Base-by-base conservation (phyloP, 2,329 filamentous ascomycete genomes). In the Ramichloridium luteum region DNA sequence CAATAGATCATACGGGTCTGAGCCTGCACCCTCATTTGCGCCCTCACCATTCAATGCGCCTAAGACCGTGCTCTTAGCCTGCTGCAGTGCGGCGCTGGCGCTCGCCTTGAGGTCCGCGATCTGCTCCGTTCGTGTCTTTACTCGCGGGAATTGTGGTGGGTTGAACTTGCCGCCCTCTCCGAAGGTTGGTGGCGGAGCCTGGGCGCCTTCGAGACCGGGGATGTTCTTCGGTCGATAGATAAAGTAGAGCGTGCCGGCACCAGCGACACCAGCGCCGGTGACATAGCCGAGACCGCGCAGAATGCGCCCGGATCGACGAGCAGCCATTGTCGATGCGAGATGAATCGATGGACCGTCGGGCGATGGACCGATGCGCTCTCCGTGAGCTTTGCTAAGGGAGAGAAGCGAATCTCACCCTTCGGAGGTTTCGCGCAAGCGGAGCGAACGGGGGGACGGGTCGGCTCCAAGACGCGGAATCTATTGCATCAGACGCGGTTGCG, bases 171-270 rank as follows among this genome's bases (percentile, higher is more conserved):
- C 78, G 43, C 77, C 74, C 41, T 75, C 68, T 44, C 73, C 74
- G 49, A 74, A 79, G 36, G 74, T 74, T 2, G 78, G 78, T 12
- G 78, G 78, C 20, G 77, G 76, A 2, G 82, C 79, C 3, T 69
- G 72, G 3, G 78, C 70, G 9, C 71, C 70, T 42, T 80, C 75
- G 42, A 67, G 69, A 31, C 79, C 79, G 28, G 78, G 78, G 38
- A 84, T 78, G 52, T 80, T 74, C 48, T 76, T 70, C 9, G 79
- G 79, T 22, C 77, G 72, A 57, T 80, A 80, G 42, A 69, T 63
- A 39, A 72, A 59, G 56, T 77, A 78, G 36, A 77, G 62, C 27
- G 65, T 61, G 34, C 67, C 67, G 32, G 66, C 68, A 43, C 67
- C 68, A 31, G 64, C 61, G 20, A 62, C 60, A 35, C 65, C 62